A percentile compares a stretch with the other conserved stretches of the same genome.
Conservation (phyloP, 2,329 filamentous ascomycete genomes). For the Fusarium sacchari region DNA sequence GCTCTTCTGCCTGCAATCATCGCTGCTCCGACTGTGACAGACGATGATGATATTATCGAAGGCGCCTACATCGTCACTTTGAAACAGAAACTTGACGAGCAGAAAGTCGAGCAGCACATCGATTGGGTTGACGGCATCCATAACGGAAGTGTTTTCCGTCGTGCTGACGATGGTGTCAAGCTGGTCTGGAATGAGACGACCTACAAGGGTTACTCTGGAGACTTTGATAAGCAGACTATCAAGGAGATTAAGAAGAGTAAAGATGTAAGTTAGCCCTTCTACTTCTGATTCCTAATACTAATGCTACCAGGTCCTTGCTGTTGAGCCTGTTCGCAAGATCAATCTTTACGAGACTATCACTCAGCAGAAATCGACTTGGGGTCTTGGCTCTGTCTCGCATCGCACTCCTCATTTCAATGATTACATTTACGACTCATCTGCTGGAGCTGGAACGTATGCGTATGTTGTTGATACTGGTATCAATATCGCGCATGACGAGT, state of each 20-base stretch:
- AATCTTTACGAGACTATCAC: slow-evolving; percentile 45
- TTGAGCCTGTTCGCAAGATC: slow-evolving; percentile 48
- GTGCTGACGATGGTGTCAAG: slow-evolving; percentile 47
- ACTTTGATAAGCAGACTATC: slow-evolving; percentile 55
- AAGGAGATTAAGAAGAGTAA: slow-evolving; percentile 52
- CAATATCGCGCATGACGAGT: slow-evolving; percentile 56
- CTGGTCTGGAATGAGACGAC: slow-evolving; percentile 46
- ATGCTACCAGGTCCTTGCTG: slow-evolving; percentile 44
- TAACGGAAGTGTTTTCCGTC: slow-evolving; percentile 45
- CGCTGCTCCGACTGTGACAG: slow-evolving; percentile 3
- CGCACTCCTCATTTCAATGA: slow-evolving; percentile 45
- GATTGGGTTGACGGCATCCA: slow-evolving; percentile 48
- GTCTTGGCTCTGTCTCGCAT: slow-evolving; percentile 58
- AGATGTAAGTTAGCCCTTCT: slow-evolving; percentile 47
- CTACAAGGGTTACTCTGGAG: slow-evolving; percentile 55
- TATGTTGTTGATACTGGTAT: slow-evolving; percentile 69
- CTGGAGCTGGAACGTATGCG: slow-evolving; percentile 55
- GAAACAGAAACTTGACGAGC: slow-evolving; percentile 48
- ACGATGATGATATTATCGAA: slow-evolving; percentile 42
- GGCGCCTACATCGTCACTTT: slow-evolving; percentile 59
- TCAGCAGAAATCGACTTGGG: slow-evolving; percentile 54
- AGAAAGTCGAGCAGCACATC: slow-evolving; percentile 49
- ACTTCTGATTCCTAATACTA: not conserved
- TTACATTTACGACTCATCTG: slow-evolving; percentile 55
- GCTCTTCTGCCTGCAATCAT: slow-evolving; percentile 31